Evolutionary conservation across 148 eudicot species (phyloP), one percentile per base, ranked within the genome.

Genomic region (Rhododendron williamsianum): DNA sequence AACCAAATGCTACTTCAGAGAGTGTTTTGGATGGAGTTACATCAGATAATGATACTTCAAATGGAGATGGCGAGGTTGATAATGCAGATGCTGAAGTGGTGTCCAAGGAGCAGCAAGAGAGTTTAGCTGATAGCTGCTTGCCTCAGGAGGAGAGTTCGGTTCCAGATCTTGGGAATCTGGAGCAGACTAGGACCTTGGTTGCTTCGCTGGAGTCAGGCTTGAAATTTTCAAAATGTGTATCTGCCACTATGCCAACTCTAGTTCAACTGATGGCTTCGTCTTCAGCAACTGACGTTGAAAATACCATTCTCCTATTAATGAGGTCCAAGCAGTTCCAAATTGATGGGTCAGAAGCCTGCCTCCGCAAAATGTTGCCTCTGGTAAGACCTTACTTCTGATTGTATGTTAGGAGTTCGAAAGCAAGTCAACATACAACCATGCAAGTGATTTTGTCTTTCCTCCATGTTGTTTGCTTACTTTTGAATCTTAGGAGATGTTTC

Each of bases 221-320:
- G 91, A 90, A 90, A 71, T 96, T 96, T 89, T 95, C 99, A 9
- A 91, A 91, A 84, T 95, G 98, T 85, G 83, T 96, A 87, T 92
- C 99, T 82, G 91, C 91, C 69, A 89, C 91, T 18, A 95, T 96
- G 99, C 96, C 96, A 27, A 92, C 92, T 84, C 96, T 96, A 84
- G 96, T 96, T 82, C 99, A 96, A 76, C 80, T 96, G 84, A 96
- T 96, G 99, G 96, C 98, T 86, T 96, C 99, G 63, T 92, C 99
- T 84, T 96, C 99, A 84, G 97, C 98, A 6, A 91, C 91, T 52
- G 99, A 96, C 87, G 99, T 96, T 43, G 99, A 96, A 85, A 91
- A 96, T 89, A 93, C 98, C 83, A 96, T 96, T 88, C 92, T 92
- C 63, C 82, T 96, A 89, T 94, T 96, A 83, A 96, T 96, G 99